Conservation (phyloP, 768 basidiomycete species). For the Dacryopinax spathularia region DNA sequence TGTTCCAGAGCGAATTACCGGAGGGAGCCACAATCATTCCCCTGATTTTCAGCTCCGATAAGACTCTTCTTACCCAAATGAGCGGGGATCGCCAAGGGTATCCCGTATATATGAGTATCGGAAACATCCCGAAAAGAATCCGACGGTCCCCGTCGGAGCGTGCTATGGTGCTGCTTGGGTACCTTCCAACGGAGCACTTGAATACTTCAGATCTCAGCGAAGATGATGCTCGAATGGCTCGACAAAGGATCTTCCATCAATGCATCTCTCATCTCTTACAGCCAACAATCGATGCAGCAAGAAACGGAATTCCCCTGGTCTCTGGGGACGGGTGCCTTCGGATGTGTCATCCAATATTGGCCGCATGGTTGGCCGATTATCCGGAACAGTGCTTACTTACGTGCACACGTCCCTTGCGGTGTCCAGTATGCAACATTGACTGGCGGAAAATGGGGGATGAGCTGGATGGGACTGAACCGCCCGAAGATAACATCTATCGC, state of each 20-base stretch:
- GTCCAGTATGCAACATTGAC: not conserved
- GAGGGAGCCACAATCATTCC: no score
- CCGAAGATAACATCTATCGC: no score
- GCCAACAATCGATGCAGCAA: not conserved
- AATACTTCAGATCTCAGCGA: slow-evolving; percentile 28
- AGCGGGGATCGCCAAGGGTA: no score
- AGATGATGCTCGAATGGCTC: slow-evolving; percentile 31
- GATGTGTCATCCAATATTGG: slow-evolving; percentile 5
- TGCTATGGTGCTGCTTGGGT: slow-evolving; percentile 29
- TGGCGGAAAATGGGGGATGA: no score
- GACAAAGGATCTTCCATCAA: slow-evolving; percentile 27
- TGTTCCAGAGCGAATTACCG: no score
- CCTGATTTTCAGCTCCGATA: no score
- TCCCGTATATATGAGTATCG: slow-evolving; percentile 34
- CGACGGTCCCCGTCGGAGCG: slow-evolving; percentile 24
- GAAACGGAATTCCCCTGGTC: slow-evolving; percentile 1
- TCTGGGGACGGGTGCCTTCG: not conserved
- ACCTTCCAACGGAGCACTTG: slow-evolving; percentile 27
- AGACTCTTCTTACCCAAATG: no score
- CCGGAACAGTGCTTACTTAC: slow-evolving; percentile 6
- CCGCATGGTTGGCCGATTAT: slow-evolving; percentile 8
- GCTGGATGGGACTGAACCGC: no score
- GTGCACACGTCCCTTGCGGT: not conserved
- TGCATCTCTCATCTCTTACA: slow-evolving; percentile 24
- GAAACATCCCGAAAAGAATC: slow-evolving; percentile 31